phyloP scores from a whole-genome alignment of 768 basidiomycete genomes.

The Rhodocollybia butyracea region DNA sequence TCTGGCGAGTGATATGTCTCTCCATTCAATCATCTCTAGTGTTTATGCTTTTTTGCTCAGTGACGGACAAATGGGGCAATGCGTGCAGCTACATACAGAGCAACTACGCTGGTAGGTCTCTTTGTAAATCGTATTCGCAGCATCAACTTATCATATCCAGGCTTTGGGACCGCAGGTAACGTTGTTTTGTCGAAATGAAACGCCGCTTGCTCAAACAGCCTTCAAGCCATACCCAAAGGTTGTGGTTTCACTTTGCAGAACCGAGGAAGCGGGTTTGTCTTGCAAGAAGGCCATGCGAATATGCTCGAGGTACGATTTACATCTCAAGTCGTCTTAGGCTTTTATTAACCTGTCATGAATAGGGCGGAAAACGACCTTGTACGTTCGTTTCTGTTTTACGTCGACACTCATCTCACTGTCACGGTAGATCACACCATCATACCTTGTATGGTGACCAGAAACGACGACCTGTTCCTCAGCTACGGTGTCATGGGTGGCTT shows the following conservation, averaged over 20 bases:
- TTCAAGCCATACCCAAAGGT: constrained; percentile 79
- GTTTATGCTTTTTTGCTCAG: constrained; percentile 30
- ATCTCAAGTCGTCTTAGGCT: background rate
- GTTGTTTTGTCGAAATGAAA: constrained; percentile 12
- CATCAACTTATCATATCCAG: constrained; percentile 28
- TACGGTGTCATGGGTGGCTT: constrained; percentile 93
- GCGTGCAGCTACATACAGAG: constrained; percentile 89
- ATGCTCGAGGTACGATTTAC: constrained; percentile 54
- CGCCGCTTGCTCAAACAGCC: background rate
- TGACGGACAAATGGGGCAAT: constrained; percentile 85
- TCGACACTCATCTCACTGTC: background rate
- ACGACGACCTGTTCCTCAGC: constrained; percentile 79
- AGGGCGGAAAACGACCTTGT: constrained; percentile 76
- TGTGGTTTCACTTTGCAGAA: constrained; percentile 98
- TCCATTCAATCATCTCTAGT: background rate
- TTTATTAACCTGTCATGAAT: background rate
- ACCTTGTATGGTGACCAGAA: constrained; percentile 78
- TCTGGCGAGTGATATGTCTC: constrained; percentile 47
- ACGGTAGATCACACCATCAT: constrained; percentile 81
- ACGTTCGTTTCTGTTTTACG: constrained; percentile 31
- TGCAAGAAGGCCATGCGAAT: constrained; percentile 84
- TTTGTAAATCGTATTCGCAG: background rate
- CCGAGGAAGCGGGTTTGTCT: constrained; percentile 80
- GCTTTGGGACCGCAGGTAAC: constrained; percentile 86
- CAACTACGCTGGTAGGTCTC: constrained; percentile 68